Conservation (phyloP, 2,329 filamentous ascomycete genomes). For the Alternaria consortialis region DNA sequence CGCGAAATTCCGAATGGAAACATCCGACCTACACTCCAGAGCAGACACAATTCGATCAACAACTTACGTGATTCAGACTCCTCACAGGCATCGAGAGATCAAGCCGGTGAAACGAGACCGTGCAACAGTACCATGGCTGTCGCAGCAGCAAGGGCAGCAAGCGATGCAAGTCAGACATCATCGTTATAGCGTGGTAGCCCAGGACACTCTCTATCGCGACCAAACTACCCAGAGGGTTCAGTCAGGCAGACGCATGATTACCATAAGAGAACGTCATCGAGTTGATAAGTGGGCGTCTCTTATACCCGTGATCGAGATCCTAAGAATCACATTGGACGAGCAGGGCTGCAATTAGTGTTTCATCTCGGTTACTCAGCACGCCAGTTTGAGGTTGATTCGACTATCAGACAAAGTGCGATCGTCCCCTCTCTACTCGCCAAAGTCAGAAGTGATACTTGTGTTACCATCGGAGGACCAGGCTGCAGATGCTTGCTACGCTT, state of each 20-base stretch:
- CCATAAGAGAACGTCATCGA: background rate
- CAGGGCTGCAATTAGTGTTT: background rate
- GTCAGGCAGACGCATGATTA: slow-evolving; percentile 8
- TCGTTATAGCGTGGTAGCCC: slow-evolving; percentile 9
- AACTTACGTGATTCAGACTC: slow-evolving; percentile 20
- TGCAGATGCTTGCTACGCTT: background rate
- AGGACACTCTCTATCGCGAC: slow-evolving; percentile 10
- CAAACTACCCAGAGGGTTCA: slow-evolving; percentile 2
- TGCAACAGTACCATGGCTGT: slow-evolving; percentile 34
- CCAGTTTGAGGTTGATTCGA: slow-evolving; percentile 15
- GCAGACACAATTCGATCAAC: slow-evolving; percentile 32
- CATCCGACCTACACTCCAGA: slow-evolving; percentile 20
- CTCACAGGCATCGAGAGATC: slow-evolving; percentile 22
- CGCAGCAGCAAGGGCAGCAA: slow-evolving; percentile 28
- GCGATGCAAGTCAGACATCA: slow-evolving; percentile 16
- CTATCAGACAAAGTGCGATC: slow-evolving; percentile 2
- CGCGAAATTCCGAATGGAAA: slow-evolving; percentile 27
- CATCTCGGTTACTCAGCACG: background rate
- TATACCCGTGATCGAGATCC: slow-evolving; percentile 1
- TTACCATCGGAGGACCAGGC: background rate
- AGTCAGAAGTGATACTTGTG: background rate
- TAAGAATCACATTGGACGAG: background rate
- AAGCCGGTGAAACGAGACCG: slow-evolving; percentile 27
- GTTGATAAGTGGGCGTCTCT: background rate
- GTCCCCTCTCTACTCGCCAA: background rate